A percentile compares a stretch with the other conserved stretches of the same genome.
Conservation (phyloP, 352 stramenopile species). For the Phytophthora lateralis region DNA sequence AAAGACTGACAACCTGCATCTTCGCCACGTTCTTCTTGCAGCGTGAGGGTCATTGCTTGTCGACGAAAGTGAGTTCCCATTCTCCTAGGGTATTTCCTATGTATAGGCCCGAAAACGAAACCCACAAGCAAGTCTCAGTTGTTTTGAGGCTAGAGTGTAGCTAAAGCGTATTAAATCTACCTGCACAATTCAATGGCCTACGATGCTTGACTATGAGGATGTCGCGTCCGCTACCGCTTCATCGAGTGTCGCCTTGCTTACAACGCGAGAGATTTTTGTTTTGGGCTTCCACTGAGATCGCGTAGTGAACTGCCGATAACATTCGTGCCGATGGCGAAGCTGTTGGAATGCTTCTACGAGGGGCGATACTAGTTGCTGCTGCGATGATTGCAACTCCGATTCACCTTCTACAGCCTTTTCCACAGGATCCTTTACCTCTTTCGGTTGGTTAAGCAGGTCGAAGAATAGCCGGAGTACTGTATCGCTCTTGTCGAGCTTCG, state of each 20-base stretch:
- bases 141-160: background rate
- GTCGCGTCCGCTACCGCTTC: conserved; percentile 9
- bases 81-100: conserved; percentile 4
- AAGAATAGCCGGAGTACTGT: conserved; percentile 50
- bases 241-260: conserved; percentile 11
- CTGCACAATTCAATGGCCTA: background rate
- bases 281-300: conserved; percentile 51
- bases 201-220: background rate
- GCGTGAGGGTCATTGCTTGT: conserved; percentile 5
- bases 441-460: conserved; percentile 19
- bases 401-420: background rate
- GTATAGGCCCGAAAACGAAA: conserved; percentile 4
- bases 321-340: conserved; percentile 60
- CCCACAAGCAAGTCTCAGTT: background rate
- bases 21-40: conserved; percentile 15
- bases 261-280: conserved; percentile 3
- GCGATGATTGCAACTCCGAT: background rate
- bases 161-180: background rate
- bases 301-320: conserved; percentile 47
- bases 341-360: conserved; percentile 31
- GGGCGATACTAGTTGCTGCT: background rate
- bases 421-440: background rate
- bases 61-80: background rate
- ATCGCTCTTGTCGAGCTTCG: conserved; percentile 57
- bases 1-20: background rate